Evolutionary conservation across 2,329 filamentous ascomycete genomes (phyloP).

Genomic region (Teratosphaeria pseudoeucalypti): DNA sequence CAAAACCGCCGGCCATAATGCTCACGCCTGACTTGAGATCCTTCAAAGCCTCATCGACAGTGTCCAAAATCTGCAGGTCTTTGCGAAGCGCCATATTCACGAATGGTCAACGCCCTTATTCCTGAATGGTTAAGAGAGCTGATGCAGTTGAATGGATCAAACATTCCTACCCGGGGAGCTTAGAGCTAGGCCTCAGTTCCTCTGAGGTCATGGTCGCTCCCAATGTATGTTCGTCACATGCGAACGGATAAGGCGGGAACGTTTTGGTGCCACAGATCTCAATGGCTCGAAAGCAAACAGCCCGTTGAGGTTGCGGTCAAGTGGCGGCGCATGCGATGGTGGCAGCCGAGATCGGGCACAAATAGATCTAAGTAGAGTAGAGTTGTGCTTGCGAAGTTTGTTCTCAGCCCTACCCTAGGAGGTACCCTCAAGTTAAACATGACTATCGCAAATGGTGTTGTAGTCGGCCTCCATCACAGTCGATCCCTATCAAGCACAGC

Average conservation of each 20-base stretch:
- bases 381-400: background rate
- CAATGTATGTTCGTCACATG: background rate
- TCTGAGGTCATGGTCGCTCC: background rate
- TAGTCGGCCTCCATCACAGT: too few species aligned
- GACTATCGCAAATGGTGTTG: too few species aligned
- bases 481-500: too few species aligned
- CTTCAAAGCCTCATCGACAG: too few species aligned
- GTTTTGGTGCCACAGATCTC: background rate
- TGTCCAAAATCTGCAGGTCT: conserved; percentile 7
- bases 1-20: too few species aligned
- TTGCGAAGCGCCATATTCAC: background rate
- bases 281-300: background rate
- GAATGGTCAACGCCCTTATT: background rate
- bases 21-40: too few species aligned
- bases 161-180: background rate
- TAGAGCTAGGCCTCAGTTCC: background rate
- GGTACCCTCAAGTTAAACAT: too few species aligned
- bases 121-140: background rate
- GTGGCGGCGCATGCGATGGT: background rate
- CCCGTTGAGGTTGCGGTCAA: background rate
- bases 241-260: background rate
- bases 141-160: background rate
- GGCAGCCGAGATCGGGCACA: background rate
- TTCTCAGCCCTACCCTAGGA: background rate
- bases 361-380: background rate